Conservation (phyloP, 1,284 basidiomycete species). For the Boletus mariae region DNA sequence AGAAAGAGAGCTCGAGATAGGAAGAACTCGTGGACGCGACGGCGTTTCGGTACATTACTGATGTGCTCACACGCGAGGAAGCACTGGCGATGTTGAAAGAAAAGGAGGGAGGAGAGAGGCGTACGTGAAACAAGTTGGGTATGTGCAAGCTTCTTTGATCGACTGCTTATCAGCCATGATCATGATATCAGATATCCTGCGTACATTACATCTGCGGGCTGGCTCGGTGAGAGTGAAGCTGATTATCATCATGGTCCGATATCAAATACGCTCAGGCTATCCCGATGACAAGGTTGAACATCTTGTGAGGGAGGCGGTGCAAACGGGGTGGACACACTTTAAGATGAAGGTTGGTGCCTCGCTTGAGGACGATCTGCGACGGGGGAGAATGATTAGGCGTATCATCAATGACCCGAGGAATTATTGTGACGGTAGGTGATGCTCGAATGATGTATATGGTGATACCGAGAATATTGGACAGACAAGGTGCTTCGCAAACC, state of each 20-base stretch:
- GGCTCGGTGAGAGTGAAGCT: conserved; percentile 54
- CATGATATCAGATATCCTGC: conserved; percentile 72
- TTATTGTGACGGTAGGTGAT: conserved; percentile 65
- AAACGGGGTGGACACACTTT: conserved; percentile 89
- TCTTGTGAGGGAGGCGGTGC: conserved; percentile 82
- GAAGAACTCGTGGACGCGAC: conserved; percentile 83
- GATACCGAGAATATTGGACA: conserved; percentile 49
- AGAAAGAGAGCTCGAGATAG: conserved; percentile 32
- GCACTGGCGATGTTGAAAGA: conserved; percentile 79
- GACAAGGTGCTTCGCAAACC: conserved; percentile 55
- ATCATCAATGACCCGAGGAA: conserved; percentile 88
- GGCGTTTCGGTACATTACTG: conserved; percentile 88
- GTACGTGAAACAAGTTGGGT: conserved; percentile 64
- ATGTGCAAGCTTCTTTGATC: conserved; percentile 11
- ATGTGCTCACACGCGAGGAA: conserved; percentile 86
- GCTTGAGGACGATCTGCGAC: conserved; percentile 76
- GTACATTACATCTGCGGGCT: conserved; percentile 93
- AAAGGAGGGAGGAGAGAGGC: conserved; percentile 74
- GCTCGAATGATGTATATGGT: conserved; percentile 83
- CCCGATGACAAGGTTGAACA: conserved; percentile 85
- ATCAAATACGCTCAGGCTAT: conserved; percentile 43
- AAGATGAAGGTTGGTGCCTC: conserved; percentile 95
- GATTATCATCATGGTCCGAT: not conserved
- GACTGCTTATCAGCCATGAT: not conserved
- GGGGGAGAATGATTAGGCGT: conserved; percentile 82